A percentile compares a stretch with the other conserved stretches of the same genome.
Evolutionary conservation across 164 flowering plant species (phyloP).

Genomic region (Nymphaea thermarum): DNA sequence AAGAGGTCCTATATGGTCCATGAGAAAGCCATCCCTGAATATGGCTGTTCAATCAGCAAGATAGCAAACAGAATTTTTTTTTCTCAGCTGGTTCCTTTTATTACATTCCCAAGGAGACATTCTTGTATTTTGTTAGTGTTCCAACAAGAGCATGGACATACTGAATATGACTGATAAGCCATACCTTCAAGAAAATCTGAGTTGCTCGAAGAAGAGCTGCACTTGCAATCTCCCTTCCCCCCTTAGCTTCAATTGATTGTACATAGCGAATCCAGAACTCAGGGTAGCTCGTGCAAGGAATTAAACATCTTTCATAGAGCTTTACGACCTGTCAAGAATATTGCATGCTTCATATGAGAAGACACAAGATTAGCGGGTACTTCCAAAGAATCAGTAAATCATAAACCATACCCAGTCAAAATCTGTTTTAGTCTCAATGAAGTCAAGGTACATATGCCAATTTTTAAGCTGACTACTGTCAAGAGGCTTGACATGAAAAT

Average conservation of each 20-base stretch:
- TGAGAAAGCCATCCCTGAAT: too few relatives aligned
- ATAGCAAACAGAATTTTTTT: too few relatives aligned
- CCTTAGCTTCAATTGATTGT: slow-evolving; percentile 60
- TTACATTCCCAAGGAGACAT: too few relatives aligned
- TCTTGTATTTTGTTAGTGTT: too few relatives aligned
- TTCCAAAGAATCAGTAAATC: neutral
- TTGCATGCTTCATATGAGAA: neutral
- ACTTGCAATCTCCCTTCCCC: slow-evolving; percentile 80
- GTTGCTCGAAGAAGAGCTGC: slow-evolving; percentile 70
- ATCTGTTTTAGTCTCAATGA: slow-evolving; percentile 65
- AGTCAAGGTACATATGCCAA: slow-evolving; percentile 88
- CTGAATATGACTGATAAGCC: neutral
- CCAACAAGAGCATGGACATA: too few relatives aligned
- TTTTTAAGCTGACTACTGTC: slow-evolving; percentile 55
- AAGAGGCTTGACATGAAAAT: slow-evolving; percentile 71
- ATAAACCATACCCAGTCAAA: slow-evolving; percentile 68
- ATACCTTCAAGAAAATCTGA: slow-evolving; percentile 60
- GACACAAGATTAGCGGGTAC: neutral
- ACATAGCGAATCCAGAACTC: slow-evolving; percentile 98
- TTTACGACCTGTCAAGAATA: slow-evolving; percentile 50
- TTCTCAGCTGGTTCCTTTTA: too few relatives aligned
- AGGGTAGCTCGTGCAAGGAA: slow-evolving; percentile 80
- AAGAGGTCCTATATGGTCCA: too few relatives aligned
- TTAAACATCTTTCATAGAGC: slow-evolving; percentile 88
- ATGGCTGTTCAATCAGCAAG: too few relatives aligned